Percentiles rank a stretch among this genome's conserved stretches.
phyloP scores from a whole-genome alignment of 2,329 filamentous ascomycete species.

The Dactylellina sp. region DNA sequence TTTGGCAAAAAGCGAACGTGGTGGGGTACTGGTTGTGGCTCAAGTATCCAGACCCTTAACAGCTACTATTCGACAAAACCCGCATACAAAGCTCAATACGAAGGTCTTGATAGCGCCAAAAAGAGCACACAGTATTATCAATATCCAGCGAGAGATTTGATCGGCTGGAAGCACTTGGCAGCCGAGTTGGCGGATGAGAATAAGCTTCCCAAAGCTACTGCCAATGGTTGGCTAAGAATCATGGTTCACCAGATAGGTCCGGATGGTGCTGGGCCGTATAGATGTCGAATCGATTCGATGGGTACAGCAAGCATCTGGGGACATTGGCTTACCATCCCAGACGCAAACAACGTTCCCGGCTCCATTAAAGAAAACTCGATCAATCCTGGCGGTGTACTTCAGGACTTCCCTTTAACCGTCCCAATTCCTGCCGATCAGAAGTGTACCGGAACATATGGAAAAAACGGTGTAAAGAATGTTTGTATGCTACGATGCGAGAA shows the following conservation, averaged over 20 bases:
- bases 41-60: conserved; percentile 16
- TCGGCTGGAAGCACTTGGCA: conserved; percentile 21
- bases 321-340: neutral
- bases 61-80: conserved; percentile 6
- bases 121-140: conserved; percentile 20
- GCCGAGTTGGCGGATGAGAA: conserved; percentile 9
- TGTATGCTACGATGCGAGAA: conserved; percentile 48
- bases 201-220: conserved; percentile 15
- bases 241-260: conserved; percentile 28
- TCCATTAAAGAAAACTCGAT: neutral
- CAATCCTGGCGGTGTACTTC: conserved; percentile 7
- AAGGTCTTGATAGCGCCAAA: neutral
- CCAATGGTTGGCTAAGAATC: conserved; percentile 21
- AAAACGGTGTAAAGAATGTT: conserved; percentile 7
- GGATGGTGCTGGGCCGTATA: conserved; percentile 29
- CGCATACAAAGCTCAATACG: conserved; percentile 9
- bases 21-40: conserved; percentile 29
- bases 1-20: conserved; percentile 1
- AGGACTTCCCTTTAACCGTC: conserved; percentile 20
- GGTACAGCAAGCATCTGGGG: conserved; percentile 19
- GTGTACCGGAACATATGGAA: conserved; percentile 22
- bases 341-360: conserved; percentile 6
- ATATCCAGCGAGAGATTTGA: conserved; percentile 1
- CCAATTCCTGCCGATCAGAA: conserved; percentile 13
- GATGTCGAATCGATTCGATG: conserved; percentile 20